Evolutionary conservation across 1,284 basidiomycete species (phyloP).

Genomic region (Sanghuangporus weigelae): DNA sequence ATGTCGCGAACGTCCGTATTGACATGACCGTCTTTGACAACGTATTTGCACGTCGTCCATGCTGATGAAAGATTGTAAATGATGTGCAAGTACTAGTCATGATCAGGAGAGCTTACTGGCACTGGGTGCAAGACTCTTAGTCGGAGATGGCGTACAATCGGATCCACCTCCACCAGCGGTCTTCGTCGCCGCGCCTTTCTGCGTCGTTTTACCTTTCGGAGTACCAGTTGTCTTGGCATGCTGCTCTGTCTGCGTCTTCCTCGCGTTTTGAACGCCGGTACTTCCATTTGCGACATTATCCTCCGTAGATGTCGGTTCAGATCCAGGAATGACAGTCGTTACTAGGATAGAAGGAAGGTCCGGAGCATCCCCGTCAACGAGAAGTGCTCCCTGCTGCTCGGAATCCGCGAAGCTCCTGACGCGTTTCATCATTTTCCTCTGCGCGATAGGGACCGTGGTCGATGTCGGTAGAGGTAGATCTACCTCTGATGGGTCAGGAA

Average conservation of each 20-base stretch:
- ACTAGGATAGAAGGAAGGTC: neutral
- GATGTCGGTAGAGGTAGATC: neutral
- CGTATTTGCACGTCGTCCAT: conserved; percentile 57
- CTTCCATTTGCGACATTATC: conserved; percentile 10
- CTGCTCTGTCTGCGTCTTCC: conserved; percentile 24
- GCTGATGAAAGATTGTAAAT: conserved; percentile 29
- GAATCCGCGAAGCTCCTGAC: conserved; percentile 5
- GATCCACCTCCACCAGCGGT: conserved; percentile 12
- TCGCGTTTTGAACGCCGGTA: conserved; percentile 7
- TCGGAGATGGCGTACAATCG: conserved; percentile 40
- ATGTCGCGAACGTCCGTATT: conserved; percentile 60
- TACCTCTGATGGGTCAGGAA: neutral
- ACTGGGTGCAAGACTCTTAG: conserved; percentile 35
- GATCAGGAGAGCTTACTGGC: conserved; percentile 32
- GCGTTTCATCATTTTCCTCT: conserved; percentile 10
- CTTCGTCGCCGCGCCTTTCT: conserved; percentile 10
- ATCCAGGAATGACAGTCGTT: conserved; percentile 14
- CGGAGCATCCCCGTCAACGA: neutral
- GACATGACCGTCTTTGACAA: conserved; percentile 50
- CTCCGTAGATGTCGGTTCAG: conserved; percentile 25
- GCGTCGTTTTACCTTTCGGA: conserved; percentile 4
- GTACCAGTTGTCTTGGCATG: conserved; percentile 17
- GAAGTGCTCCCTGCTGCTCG: neutral
- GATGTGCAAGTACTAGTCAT: conserved; percentile 18
- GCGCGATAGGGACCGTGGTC: conserved; percentile 4